Evolutionary conservation across 495 filamentous ascomycete genomes (phyloP), one percentile per base, ranked within the genome.

Genomic region (Trichoderma erinaceum): DNA sequence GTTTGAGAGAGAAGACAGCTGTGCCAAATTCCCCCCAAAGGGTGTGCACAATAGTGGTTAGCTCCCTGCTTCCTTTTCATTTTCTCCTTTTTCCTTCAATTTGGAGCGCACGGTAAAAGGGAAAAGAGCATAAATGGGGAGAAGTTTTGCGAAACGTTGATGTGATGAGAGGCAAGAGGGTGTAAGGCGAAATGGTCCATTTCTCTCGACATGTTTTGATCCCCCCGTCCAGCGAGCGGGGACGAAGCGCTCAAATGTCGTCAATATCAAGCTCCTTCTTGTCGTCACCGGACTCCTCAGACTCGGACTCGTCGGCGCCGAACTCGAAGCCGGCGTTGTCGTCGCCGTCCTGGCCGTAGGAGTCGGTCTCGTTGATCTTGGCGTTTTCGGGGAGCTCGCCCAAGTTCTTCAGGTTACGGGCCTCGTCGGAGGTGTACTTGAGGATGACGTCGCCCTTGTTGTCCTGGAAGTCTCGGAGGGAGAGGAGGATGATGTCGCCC

Each of bases 321-420:
- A 92, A 92, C 80, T 92, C 89, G 83, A 92, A 92, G 78, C 89
- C 88, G 80, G 89, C 91, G 72, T 91, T 89, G 75, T 89, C 89
- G 69, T 89, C 88, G 72, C 84, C 88, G 77, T 87, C 84, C 75
- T 84, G 83, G 63, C 83, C 83, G 78, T 92, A 97, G 71, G 92
- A 96, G 80, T 97, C 94, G 68, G 94, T 97, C 87, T 98, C 94
- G 85, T 98, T 98, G 86, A 98, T 98, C 90, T 98, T 98, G 76
- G 96, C 95, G 73, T 86, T 92, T 79, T 98, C 95, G 67, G 95
- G 95, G 69, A 99, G 85, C 82, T 99, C 95, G 75, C 96, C 95
- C 75, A 97, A 97, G 69, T 92, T 91, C 84, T 96, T 97, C 74
- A 99, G 83, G 71, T 86, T 89, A 77, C 96, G 87, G 70, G 96